Base-by-base conservation (phyloP, 257 asterid species). In the Solanum verrucosum region DNA sequence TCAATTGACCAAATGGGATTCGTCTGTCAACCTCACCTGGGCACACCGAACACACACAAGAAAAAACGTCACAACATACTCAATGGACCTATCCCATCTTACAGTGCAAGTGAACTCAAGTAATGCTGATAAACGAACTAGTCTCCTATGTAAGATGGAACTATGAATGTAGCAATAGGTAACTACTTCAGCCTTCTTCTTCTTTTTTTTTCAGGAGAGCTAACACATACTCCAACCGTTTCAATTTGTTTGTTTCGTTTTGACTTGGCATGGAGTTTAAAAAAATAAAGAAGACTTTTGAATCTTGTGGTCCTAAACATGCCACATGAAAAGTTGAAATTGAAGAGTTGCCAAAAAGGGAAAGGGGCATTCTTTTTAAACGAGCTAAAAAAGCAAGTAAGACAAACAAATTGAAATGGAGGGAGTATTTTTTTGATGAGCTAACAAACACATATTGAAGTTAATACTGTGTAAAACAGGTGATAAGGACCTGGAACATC, bases 1-100 rank as follows among this genome's bases (percentile, higher is more conserved):
- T 97, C 90, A 97, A 82, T 83, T 97, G 99, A 74, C 99, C 99
- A 46, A 97, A 97, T 90, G 93, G 98, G 46, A 97, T 97, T 91
- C 98, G 92, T 84, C 96, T 89, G 88, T 97, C 99, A 87, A 95
- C 95, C 90, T 97, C 99, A 88, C 99, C 99, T 97, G 91, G 85
- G 20, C 86, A 89, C 35, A 29, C 20, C 73, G 38, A 81, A 83
- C 65, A 46, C 29, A 78, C 78, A 87, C 68, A 35, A 88, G 35
- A 83, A 88, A 60, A 59, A 71, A 75, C 14, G 27, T 74, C 70
- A 82, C 21, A 29, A 82, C 70, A 29, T 29, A 49, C 42, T 82
- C 70, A 31, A 31, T 46, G 85, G 2, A 29, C 9, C 29, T 27
- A 49, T 7, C 5, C 29, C 70, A 9, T 82, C 70, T 49, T 29